Base-by-base conservation (phyloP, 2,329 filamentous ascomycete species). In the Daldinia sp. region DNA sequence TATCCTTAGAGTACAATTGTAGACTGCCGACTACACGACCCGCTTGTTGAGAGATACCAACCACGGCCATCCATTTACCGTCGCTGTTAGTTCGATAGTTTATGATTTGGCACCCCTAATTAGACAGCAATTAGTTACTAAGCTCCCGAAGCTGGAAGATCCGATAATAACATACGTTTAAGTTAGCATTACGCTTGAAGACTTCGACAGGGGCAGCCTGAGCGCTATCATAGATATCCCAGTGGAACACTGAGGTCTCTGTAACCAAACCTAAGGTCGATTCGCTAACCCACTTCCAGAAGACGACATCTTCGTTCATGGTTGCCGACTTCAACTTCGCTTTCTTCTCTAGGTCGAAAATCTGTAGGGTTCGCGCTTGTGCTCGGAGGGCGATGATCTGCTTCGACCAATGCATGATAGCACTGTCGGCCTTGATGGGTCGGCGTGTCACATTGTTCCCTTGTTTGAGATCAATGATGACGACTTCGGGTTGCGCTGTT, bases 201-300 rank as follows among this genome's bases (percentile, higher is more conserved):
- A 97, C 85, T 86, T 99, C 97, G 73, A 93, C 88, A 2, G 94
- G 93, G 70, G 89, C 86, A 65, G 90, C 86, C 80, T 97, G 93
- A 71, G 88, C 87, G 58, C 91, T 85, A 78, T 98, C 94, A 79
- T 95, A 95, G 73, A 99, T 93, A 79, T 99, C 93, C 96, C 96
- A 99, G 84, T 99, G 96, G 82, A 94, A 98, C 71, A 99, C 93
- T 44, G 92, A 90, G 71, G 88, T 92, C 67, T 97, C 94, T 72
- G 95, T 98, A 72, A 99, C 93, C 76, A 99, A 85, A 70, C 95
- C 96, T 67, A 99, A 84, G 69, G 91, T 92, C 66, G 88, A 92
- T 76, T 97, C 93, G 82, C 90, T 97, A 82, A 97, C 93, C 96
- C 96, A 99, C 84, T 97, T 97, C 97, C 96, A 99, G 87, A 97